Conservation (phyloP, 1,139 yeast species). For the Meyerozyma elateridarum region DNA sequence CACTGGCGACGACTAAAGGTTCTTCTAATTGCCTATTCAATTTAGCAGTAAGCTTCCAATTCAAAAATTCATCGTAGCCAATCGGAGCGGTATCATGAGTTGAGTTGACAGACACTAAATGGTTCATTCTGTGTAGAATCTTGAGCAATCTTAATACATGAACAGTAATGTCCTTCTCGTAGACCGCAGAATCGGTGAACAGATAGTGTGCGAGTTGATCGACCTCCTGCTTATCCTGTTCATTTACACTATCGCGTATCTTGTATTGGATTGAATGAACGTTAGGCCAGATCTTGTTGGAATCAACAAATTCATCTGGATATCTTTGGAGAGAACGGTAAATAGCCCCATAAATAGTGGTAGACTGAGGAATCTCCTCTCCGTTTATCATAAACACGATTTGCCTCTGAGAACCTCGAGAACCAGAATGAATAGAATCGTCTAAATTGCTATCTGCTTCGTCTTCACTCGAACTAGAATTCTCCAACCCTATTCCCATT, state of each 20-base stretch:
- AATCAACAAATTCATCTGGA: conserved; percentile 40
- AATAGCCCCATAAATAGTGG: conserved; percentile 79
- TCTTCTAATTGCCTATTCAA: conserved; percentile 86
- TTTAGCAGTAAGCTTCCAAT: conserved; percentile 83
- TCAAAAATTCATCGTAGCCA: conserved; percentile 52
- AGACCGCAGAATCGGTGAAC: conserved; percentile 9
- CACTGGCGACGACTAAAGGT: conserved; percentile 83
- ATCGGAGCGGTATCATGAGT: conserved; percentile 17
- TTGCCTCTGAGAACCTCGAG: no score
- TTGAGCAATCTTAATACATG: conserved; percentile 54
- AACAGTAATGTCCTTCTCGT: conserved; percentile 43
- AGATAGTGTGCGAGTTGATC: no score
- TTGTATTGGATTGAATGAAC: conserved; percentile 53
- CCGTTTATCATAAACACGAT: conserved; percentile 63
- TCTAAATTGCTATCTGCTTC: no score
- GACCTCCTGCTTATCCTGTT: conserved; percentile 11
- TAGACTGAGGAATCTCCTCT: conserved; percentile 58
- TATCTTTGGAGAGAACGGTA: conserved; percentile 47
- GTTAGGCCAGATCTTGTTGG: conserved; percentile 51
- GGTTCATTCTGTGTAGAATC: conserved; percentile 46
- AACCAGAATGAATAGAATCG: no score
- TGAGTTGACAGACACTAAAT: conserved; percentile 27
- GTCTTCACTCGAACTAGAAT: conserved; percentile 11
- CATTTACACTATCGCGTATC: conserved; percentile 23
- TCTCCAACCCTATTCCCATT: conserved; percentile 21